These are phyloP conservation scores for Peniophora sp. DNA, from an alignment of 1,284 basidiomycete species.

Conservation along the genomic window DNA sequence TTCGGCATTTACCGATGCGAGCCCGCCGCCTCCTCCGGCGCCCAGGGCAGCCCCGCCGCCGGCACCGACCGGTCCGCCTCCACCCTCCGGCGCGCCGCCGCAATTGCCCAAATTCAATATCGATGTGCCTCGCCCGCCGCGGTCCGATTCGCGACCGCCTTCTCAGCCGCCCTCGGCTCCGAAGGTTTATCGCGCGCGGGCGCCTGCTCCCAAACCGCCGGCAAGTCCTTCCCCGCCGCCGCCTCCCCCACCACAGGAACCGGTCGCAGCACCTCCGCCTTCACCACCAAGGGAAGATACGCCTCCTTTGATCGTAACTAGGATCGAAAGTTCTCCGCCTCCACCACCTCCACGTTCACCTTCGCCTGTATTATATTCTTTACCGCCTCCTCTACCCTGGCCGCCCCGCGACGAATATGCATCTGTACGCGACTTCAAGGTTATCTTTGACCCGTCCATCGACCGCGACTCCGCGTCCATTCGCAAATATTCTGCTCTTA, in stretches of 20 bases:
- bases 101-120: no score
- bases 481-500: slow-evolving; percentile 35
- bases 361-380: slow-evolving; percentile 24
- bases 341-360: slow-evolving; percentile 14
- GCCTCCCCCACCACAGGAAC: slow-evolving; percentile 14
- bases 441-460: slow-evolving; percentile 53
- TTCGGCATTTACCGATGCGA: no score
- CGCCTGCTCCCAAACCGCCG: slow-evolving; percentile 1
- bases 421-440: slow-evolving; percentile 40
- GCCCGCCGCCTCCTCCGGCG: no score
- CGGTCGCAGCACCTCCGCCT: slow-evolving; percentile 11
- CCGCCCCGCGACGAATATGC: slow-evolving; percentile 39
- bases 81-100: no score
- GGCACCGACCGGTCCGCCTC: no score
- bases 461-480: slow-evolving; percentile 34
- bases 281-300: slow-evolving; percentile 3
- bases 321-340: slow-evolving; percentile 5
- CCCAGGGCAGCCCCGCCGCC: no score
- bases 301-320: not conserved
- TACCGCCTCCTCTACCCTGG: slow-evolving; percentile 33
- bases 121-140: no score
- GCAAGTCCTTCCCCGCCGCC: not conserved
- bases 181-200: not conserved
- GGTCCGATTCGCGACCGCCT: not conserved
- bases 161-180: not conserved